Conservation (phyloP, 2,329 filamentous ascomycete genomes). For the Monilinia fructigena region DNA sequence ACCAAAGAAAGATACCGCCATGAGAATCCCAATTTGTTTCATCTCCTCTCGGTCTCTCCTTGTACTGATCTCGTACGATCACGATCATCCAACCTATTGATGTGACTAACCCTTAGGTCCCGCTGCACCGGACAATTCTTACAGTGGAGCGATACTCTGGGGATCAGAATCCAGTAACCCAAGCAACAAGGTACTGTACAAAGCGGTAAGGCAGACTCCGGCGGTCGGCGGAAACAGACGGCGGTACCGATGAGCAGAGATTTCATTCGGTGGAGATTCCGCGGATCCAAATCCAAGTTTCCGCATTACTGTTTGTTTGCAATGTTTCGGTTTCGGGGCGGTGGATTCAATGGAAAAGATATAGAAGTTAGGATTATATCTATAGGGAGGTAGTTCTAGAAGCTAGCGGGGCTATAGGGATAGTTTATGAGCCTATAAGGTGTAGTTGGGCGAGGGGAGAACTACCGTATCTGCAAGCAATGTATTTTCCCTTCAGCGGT, state of each 20-base stretch:
- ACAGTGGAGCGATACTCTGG: conserved; percentile 1
- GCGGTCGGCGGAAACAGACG: background rate
- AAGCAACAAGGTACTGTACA: background rate
- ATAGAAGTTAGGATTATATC: background rate
- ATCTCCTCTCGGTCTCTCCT: conserved; percentile 9
- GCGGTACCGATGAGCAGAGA: conserved; percentile 3
- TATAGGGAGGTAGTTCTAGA: background rate
- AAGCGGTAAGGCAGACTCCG: background rate
- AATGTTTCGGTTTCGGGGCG: conserved; percentile 9
- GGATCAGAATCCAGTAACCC: background rate
- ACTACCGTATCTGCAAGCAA: background rate
- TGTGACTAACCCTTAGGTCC: conserved; percentile 1
- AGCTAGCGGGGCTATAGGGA: conserved; percentile 12
- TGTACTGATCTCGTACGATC: background rate
- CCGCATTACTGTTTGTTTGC: background rate
- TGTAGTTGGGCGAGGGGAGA: background rate
- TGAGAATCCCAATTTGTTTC: conserved; percentile 5
- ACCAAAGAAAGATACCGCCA: background rate
- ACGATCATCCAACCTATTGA: conserved; percentile 1
- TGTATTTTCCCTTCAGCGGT: background rate
- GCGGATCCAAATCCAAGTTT: background rate
- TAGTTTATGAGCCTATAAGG: background rate
- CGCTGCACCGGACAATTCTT: background rate
- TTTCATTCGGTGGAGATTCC: conserved; percentile 5
- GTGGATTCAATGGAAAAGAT: background rate